Percentiles rank a stretch among this genome's conserved stretches.
These are phyloP conservation scores for Gyrodon lividus DNA, from an alignment of 768 basidiomycete species.

Conservation along the genomic window DNA sequence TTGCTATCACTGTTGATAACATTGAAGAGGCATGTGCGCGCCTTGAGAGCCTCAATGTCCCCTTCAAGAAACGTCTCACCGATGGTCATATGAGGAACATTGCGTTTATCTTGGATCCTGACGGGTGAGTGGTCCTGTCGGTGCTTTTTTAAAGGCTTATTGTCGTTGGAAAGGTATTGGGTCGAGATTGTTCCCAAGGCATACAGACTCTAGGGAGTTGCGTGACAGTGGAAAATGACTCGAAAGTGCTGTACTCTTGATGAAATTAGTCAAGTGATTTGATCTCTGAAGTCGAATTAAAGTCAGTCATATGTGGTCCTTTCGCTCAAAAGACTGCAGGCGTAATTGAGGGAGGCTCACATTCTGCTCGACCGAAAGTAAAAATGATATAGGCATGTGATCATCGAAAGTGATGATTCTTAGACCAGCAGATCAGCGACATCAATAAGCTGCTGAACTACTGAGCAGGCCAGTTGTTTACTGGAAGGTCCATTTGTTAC, in stretches of 20 bases:
- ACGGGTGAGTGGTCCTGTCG: constrained; percentile 51
- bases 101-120: constrained; percentile 83
- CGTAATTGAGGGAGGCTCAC: too few relatives aligned
- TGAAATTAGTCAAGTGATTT: constrained; percentile 4
- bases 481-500: too few relatives aligned
- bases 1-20: constrained; percentile 81
- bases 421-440: too few relatives aligned
- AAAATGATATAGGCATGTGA: too few relatives aligned
- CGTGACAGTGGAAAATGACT: not conserved
- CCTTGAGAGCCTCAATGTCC: constrained; percentile 76
- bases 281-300: not conserved
- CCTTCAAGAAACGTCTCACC: constrained; percentile 82
- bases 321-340: too few relatives aligned
- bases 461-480: too few relatives aligned
- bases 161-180: constrained; percentile 49
- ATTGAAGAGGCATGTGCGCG: constrained; percentile 80
- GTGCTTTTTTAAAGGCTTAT: not conserved
- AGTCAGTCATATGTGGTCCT: too few relatives aligned
- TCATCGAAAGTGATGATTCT: too few relatives aligned
- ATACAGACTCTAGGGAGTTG: constrained; percentile 22
- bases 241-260: not conserved
- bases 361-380: too few relatives aligned
- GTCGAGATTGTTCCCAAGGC: constrained; percentile 50
- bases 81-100: constrained; percentile 88
- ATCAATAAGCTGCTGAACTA: too few relatives aligned